Evolutionary conservation across 2,329 filamentous ascomycete species (phyloP).

Genomic region (Monosporascus ibericus): DNA sequence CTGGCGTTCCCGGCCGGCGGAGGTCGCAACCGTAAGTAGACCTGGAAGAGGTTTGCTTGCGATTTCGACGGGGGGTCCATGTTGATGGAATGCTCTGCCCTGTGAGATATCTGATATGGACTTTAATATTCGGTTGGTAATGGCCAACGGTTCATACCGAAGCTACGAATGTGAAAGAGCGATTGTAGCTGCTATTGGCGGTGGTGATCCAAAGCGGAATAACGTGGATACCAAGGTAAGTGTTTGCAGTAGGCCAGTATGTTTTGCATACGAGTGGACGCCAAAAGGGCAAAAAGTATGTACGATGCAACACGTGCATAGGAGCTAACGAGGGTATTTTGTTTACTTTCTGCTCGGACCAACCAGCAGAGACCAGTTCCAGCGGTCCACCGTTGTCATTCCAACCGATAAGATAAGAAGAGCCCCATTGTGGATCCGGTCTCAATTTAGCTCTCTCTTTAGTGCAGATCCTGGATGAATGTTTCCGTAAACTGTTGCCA

Average conservation of each 20-base stretch:
- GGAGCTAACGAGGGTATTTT: background rate
- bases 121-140: too few species aligned
- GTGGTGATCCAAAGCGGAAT: too few species aligned
- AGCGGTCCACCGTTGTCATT: background rate
- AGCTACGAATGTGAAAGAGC: too few species aligned
- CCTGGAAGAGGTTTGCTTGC: constrained; percentile 69
- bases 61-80: constrained; percentile 40
- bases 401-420: background rate
- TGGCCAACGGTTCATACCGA: too few species aligned
- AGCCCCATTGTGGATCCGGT: background rate
- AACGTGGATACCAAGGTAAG: too few species aligned
- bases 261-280: too few species aligned
- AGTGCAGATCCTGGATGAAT: background rate
- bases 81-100: constrained; percentile 2
- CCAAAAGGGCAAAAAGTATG: too few species aligned
- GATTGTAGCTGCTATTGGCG: too few species aligned
- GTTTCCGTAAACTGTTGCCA: background rate
- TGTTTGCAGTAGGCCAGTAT: too few species aligned
- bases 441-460: too few species aligned
- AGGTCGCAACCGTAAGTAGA: constrained; percentile 81
- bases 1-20: constrained; percentile 39
- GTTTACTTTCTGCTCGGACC: background rate
- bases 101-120: too few species aligned
- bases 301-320: background rate
- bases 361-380: background rate